Conservation (phyloP, 495 filamentous ascomycete genomes). For the Podospora conica region DNA sequence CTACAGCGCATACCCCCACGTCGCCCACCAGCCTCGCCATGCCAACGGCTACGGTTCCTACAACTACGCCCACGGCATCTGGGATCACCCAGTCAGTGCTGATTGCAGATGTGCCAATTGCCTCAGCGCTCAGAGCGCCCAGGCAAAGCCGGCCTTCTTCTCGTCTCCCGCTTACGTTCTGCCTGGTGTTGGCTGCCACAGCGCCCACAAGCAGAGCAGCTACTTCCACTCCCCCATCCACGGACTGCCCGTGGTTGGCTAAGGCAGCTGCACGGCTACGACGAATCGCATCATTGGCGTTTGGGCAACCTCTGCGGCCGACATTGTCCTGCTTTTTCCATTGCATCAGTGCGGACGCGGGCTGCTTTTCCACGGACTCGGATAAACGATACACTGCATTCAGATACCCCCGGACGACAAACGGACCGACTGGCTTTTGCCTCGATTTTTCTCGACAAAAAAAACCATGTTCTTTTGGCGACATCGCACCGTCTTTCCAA, state of each 20-base stretch:
- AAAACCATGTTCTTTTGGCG: constrained; percentile 7
- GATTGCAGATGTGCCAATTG: constrained; percentile 68
- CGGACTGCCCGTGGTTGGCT: constrained; percentile 60
- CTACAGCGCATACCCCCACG: constrained; percentile 48
- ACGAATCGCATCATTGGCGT: constrained; percentile 9
- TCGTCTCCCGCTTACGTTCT: constrained; percentile 58
- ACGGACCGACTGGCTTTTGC: constrained; percentile 9
- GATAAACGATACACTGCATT: constrained; percentile 37
- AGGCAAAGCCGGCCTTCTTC: constrained; percentile 58
- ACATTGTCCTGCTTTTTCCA: constrained; percentile 16
- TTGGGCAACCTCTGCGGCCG: constrained; percentile 7
- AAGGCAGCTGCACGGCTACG: constrained; percentile 14
- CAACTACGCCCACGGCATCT: constrained; percentile 52
- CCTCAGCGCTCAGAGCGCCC: constrained; percentile 37
- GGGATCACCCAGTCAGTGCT: constrained; percentile 53
- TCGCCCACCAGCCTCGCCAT: constrained; percentile 36
- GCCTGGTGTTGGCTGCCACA: constrained; percentile 54
- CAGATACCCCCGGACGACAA: constrained; percentile 32
- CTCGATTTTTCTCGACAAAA: constrained; percentile 2
- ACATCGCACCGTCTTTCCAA: neutral
- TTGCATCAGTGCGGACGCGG: constrained; percentile 18
- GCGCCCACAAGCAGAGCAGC: constrained; percentile 16
- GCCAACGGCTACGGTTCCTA: constrained; percentile 35
- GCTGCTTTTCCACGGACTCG: constrained; percentile 23
- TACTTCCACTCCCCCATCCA: constrained; percentile 61